phyloP scores from a whole-genome alignment of 1,284 basidiomycete species.

The Boletus calvinii region DNA sequence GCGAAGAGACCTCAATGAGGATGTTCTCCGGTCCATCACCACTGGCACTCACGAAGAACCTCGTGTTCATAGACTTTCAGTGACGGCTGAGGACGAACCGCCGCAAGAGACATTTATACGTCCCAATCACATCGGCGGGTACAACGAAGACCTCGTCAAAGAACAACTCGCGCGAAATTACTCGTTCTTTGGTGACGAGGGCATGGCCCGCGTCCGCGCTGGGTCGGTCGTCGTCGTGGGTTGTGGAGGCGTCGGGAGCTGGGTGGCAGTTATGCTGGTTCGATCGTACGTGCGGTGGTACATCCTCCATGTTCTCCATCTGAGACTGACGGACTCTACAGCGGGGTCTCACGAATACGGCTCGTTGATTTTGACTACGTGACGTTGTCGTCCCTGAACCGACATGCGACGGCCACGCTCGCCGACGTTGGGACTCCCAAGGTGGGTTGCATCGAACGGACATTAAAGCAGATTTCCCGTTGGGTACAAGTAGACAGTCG shows the following conservation, averaged over 20 bases:
- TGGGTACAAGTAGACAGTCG: slow-evolving; percentile 81
- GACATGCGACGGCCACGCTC: slow-evolving; percentile 91
- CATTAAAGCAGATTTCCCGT: slow-evolving; percentile 68
- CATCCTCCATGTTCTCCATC: not conserved
- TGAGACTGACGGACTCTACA: slow-evolving; percentile 29
- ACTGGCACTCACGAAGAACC: slow-evolving; percentile 26
- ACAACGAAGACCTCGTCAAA: slow-evolving; percentile 75
- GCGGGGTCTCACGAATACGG: slow-evolving; percentile 71
- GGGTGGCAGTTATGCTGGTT: slow-evolving; percentile 92
- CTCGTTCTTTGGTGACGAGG: slow-evolving; percentile 90
- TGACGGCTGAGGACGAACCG: slow-evolving; percentile 3
- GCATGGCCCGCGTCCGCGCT: slow-evolving; percentile 77
- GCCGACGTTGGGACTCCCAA: slow-evolving; percentile 94
- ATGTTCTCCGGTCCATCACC: slow-evolving; percentile 53
- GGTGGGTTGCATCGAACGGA: slow-evolving; percentile 78
- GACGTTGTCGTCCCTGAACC: slow-evolving; percentile 88
- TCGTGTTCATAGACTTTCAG: slow-evolving; percentile 10
- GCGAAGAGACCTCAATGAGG: slow-evolving; percentile 54
- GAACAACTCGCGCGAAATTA: slow-evolving; percentile 95
- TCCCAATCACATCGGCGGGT: slow-evolving; percentile 32
- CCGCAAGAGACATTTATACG: slow-evolving; percentile 20
- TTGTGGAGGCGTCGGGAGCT: slow-evolving; percentile 95
- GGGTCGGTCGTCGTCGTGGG: slow-evolving; percentile 88
- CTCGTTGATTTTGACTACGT: slow-evolving; percentile 92
- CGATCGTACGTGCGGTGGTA: slow-evolving; percentile 62